Conservation (phyloP, 805 yeast species). For the Pichia cephalocereana region DNA sequence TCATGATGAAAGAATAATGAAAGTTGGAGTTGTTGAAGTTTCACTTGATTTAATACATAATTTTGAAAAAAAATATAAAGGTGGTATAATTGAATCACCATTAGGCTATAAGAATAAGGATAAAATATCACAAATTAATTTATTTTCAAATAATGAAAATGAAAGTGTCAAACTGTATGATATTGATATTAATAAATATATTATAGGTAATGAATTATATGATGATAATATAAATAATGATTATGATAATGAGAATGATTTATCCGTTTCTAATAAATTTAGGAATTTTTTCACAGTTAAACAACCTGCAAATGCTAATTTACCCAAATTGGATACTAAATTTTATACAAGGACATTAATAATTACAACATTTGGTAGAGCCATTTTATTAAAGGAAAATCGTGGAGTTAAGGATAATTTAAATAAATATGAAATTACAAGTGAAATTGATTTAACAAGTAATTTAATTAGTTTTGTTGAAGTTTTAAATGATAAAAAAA, state of each 20-base stretch:
- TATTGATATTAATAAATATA: not conserved
- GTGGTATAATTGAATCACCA: slow-evolving; percentile 51
- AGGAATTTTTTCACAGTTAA: slow-evolving; percentile 23
- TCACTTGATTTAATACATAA: slow-evolving; percentile 34
- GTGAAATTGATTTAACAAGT: slow-evolving; percentile 47
- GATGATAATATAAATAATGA: slow-evolving; percentile 3
- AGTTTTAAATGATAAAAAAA: slow-evolving; percentile 31
- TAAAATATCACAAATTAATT: slow-evolving; percentile 8
- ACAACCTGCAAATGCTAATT: not conserved
- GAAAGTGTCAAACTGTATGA: slow-evolving; percentile 23
- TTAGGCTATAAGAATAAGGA: slow-evolving; percentile 38
- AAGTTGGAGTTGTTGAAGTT: slow-evolving; percentile 45
- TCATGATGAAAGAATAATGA: slow-evolving; percentile 52
- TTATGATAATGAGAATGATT: slow-evolving; percentile 13
- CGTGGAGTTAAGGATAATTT: slow-evolving; percentile 20
- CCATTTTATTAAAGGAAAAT: slow-evolving; percentile 41
- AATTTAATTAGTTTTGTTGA: slow-evolving; percentile 52
- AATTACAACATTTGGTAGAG: slow-evolving; percentile 57
- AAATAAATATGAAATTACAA: slow-evolving; percentile 36
- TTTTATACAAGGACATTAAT: slow-evolving; percentile 41
- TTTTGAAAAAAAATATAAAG: slow-evolving; percentile 50
- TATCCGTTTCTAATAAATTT: slow-evolving; percentile 14
- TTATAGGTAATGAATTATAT: slow-evolving; percentile 3
- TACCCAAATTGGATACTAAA: slow-evolving; percentile 14
- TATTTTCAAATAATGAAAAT: slow-evolving; percentile 13